Evolutionary conservation across 2,329 filamentous ascomycete genomes (phyloP).

Genomic region (Fusarium newnesense): DNA sequence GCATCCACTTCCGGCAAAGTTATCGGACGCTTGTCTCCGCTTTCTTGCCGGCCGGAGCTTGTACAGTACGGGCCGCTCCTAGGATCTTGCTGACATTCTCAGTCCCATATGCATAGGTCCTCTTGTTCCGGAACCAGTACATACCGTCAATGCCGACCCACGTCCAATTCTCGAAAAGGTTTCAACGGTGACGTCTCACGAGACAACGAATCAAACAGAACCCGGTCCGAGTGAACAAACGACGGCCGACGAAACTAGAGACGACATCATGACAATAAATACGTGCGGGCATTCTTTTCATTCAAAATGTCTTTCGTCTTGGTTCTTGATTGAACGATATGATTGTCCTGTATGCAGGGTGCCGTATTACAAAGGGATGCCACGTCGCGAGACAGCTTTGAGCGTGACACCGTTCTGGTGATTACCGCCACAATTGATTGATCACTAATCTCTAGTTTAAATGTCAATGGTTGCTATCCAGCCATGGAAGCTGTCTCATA

Average conservation of each 20-base stretch:
- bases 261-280: constrained; percentile 51
- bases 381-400: constrained; percentile 21
- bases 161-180: constrained; percentile 31
- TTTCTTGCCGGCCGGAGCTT: constrained; percentile 11
- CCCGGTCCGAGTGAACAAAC: not conserved
- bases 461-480: not conserved
- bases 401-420: constrained; percentile 37
- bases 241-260: not conserved
- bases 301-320: constrained; percentile 52
- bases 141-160: constrained; percentile 24
- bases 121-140: constrained; percentile 43
- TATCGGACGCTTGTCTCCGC: constrained; percentile 6
- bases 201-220: not conserved
- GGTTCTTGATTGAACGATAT: constrained; percentile 51
- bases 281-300: constrained; percentile 54
- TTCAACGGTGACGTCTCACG: constrained; percentile 20
- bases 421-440: not conserved
- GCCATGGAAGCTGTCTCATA: not conserved
- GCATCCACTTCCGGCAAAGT: not conserved
- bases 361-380: constrained; percentile 44
- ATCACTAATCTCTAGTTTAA: constrained; percentile 19
- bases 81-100: constrained; percentile 3
- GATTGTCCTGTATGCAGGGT: constrained; percentile 54
- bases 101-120: constrained; percentile 51
- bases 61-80: not conserved